A percentile compares a stretch with the other conserved stretches of the same genome.
Conservation (phyloP, 163 green algal species). For the Chlamydomonas reinhardtii region DNA sequence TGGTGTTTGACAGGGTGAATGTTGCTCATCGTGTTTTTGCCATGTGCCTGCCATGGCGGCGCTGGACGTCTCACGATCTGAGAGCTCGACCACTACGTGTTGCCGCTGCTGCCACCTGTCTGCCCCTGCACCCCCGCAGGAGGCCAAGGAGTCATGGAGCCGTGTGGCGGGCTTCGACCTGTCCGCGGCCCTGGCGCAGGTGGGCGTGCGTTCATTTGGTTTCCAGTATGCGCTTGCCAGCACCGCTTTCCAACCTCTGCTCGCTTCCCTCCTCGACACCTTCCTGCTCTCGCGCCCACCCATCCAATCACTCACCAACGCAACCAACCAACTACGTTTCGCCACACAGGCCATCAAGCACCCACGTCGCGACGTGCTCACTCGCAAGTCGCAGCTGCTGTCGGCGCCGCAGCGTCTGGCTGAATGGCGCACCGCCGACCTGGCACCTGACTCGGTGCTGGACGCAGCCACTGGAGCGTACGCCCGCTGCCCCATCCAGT, state of each 20-base stretch:
- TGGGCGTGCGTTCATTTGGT: background rate
- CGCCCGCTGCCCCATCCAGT: conserved; percentile 22
- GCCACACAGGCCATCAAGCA: conserved; percentile 38
- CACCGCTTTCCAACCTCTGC: background rate
- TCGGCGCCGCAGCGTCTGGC: background rate
- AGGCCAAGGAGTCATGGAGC: conserved; percentile 48
- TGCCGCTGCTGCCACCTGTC: no score
- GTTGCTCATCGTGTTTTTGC: no score
- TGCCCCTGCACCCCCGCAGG: conserved; percentile 5
- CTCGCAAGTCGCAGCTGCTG: conserved; percentile 45
- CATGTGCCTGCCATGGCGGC: no score
- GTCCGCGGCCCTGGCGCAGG: conserved; percentile 23
- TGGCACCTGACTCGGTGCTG: background rate
- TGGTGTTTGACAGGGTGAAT: no score
- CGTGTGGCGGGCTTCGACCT: conserved; percentile 47
- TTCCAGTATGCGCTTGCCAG: background rate
- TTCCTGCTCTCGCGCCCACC: no score
- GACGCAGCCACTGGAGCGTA: background rate
- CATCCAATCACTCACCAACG: no score
- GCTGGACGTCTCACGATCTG: no score
- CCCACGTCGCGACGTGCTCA: conserved; percentile 32
- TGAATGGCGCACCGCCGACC: background rate
- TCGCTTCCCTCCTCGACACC: no score
- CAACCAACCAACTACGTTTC: no score
- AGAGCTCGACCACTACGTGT: no score